Base-by-base conservation (phyloP, 805 yeast species). In the Blastobotrys chiropterorum region DNA sequence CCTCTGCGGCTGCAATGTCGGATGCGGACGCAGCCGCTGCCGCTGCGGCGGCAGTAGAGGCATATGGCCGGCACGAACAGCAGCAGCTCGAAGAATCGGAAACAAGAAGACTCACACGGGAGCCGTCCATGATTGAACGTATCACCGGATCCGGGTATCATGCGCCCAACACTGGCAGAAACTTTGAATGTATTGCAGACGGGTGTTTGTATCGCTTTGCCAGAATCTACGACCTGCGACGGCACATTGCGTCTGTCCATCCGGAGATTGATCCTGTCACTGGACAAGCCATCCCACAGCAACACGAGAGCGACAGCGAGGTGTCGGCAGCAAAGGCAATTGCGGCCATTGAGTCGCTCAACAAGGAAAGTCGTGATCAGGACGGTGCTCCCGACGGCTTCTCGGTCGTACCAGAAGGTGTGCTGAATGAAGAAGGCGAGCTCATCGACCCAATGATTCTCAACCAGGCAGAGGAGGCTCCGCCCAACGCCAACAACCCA, bases 101-200 rank as follows among this genome's bases (percentile, higher is more conserved):
- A 34, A 15, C 19, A 44, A 16, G 44, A 31, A 39, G 50, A 21
- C 51, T 50, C 42, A 38, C 52, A 38, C 21, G 44, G 44, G 51
- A 50, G 38, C 52, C 60, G 26, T 38, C 58, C 21, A 43, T 59
- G 15, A 63, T 71, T n/a, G 68, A 66, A 11, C 53, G 61, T 3
- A 49, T 72, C 14, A 63, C 72, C 2, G 76, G 76, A 2, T 57
- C 62, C 8, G 69, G 62, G 13, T 70, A 70, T 51, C 63, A 61
- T 3, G 34, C 34, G 8, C 5, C 5, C 11, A 57, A 56, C 14
- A 50, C 52, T 2, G 59, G 55, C 11, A 49, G 76, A 5, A 52
- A 53, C 11, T 49, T 68, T 15, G 58, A 55, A 2, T 72, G 76
- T 51, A 60, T 67, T 0, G 56, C 59, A 1, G 50, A 44, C 3